Percentiles rank a stretch among this genome's conserved stretches.
Evolutionary conservation across 495 filamentous ascomycete species (phyloP).

Genomic region (Hyaloscypha hepaticicola): DNA sequence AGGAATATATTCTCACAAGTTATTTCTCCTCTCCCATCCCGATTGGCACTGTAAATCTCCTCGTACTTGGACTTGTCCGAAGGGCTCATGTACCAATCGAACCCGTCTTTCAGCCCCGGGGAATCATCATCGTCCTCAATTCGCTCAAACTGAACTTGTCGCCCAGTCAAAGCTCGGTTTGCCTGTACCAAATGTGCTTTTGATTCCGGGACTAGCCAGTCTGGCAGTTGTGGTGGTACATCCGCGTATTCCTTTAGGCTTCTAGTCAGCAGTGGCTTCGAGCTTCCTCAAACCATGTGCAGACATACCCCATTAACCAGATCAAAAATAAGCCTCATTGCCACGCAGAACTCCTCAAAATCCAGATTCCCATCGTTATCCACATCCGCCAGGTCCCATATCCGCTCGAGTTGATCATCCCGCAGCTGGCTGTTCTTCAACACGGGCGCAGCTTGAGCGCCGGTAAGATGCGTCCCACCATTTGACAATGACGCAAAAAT

Average conservation of each 20-base stretch:
- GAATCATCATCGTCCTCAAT: constrained; percentile 74
- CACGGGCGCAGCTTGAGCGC: constrained; percentile 87
- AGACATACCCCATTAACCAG: constrained; percentile 83
- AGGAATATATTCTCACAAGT: constrained; percentile 51
- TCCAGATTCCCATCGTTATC: constrained; percentile 95
- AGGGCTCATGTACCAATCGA: constrained; percentile 99
- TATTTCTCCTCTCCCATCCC: constrained; percentile 80
- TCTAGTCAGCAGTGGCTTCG: neutral
- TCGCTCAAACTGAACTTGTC: constrained; percentile 76
- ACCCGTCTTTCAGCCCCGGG: constrained; percentile 86
- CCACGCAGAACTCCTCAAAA: constrained; percentile 99
- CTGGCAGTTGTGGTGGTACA: constrained; percentile 79
- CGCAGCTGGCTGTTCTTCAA: constrained; percentile 92
- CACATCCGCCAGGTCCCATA: constrained; percentile 97
- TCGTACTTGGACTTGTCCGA: constrained; percentile 89
- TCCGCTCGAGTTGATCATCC: constrained; percentile 91
- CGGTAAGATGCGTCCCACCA: constrained; percentile 81
- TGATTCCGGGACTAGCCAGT: constrained; percentile 95
- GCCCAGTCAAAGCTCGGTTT: constrained; percentile 72
- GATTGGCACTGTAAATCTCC: constrained; percentile 89
- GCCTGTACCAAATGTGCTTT: constrained; percentile 96
- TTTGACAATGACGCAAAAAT: constrained; percentile 86
- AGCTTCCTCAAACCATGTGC: neutral
- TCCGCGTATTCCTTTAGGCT: constrained; percentile 72
- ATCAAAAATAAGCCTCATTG: constrained; percentile 97